These are phyloP conservation scores for Hypoxylon fragiforme DNA, from an alignment of 495 filamentous ascomycete species.

Conservation along the genomic window DNA sequence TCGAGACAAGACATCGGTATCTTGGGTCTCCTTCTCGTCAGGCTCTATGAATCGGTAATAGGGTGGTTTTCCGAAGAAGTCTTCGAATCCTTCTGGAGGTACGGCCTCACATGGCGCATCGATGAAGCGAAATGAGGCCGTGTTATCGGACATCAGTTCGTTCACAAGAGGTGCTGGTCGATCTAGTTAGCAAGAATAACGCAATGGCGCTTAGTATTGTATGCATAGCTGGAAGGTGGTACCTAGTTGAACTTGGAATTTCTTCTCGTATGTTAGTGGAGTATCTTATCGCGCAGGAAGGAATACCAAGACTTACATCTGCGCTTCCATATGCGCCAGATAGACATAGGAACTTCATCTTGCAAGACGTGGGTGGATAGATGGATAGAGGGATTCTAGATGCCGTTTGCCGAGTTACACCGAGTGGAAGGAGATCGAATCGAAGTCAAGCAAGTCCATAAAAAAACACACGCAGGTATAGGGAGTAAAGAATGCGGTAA, in stretches of 20 bases:
- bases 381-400: not conserved
- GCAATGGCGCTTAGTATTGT: too few species aligned
- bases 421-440: slow-evolving; percentile 10
- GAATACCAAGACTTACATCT: slow-evolving; percentile 46
- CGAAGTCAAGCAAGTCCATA: too few species aligned
- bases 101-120: slow-evolving; percentile 51
- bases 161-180: slow-evolving; percentile 50
- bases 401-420: slow-evolving; percentile 28
- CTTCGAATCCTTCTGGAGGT: slow-evolving; percentile 54
- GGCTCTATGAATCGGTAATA: slow-evolving; percentile 56
- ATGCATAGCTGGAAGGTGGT: too few species aligned
- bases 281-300: not conserved
- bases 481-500: slow-evolving; percentile 20
- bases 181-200: slow-evolving; percentile 8
- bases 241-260: slow-evolving; percentile 58
- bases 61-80: slow-evolving; percentile 55
- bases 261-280: slow-evolving; percentile 42
- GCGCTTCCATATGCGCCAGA: slow-evolving; percentile 55
- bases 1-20: slow-evolving; percentile 51
- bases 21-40: slow-evolving; percentile 45
- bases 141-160: slow-evolving; percentile 49
- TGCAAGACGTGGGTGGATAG: slow-evolving; percentile 15
- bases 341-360: slow-evolving; percentile 49
- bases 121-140: slow-evolving; percentile 51
- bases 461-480: too few species aligned